These are phyloP conservation scores for Ceratobasidium sp. DNA, from an alignment of 1,284 basidiomycete species.

Conservation along the genomic window DNA sequence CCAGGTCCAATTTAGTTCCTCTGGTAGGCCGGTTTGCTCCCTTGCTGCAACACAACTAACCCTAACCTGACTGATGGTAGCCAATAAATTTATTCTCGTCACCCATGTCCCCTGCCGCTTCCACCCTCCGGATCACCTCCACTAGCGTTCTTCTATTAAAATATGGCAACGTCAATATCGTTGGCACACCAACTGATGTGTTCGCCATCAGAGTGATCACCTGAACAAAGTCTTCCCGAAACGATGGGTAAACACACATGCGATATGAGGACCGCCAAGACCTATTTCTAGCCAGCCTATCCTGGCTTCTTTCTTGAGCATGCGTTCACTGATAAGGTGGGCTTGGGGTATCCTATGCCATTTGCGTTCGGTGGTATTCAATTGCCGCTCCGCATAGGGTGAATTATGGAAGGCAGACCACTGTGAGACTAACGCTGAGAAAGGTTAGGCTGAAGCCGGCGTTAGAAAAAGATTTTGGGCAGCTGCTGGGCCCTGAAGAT, in stretches of 20 bases:
- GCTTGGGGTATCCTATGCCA: neutral
- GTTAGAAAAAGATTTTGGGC: constrained; percentile 73
- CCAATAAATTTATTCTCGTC: constrained; percentile 76
- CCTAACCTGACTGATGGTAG: neutral
- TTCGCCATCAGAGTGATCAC: neutral
- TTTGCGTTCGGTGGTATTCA: no score
- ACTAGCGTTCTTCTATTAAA: constrained; percentile 56
- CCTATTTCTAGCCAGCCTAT: constrained; percentile 69
- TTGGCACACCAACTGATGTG: constrained; percentile 59
- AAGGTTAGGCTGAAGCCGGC: constrained; percentile 65
- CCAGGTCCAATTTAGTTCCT: constrained; percentile 61
- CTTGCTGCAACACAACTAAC: neutral
- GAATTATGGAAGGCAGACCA: constrained; percentile 73
- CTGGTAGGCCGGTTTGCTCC: constrained; percentile 53
- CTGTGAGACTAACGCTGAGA: constrained; percentile 73
- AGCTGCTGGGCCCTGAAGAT: constrained; percentile 56
- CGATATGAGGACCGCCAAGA: constrained; percentile 71
- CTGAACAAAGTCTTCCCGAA: constrained; percentile 73
- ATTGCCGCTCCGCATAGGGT: constrained; percentile 58
- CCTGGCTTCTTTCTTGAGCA: constrained; percentile 75
- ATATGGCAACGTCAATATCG: constrained; percentile 50
- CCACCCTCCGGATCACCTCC: constrained; percentile 78
- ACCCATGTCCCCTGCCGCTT: constrained; percentile 78
- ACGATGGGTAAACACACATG: constrained; percentile 80
- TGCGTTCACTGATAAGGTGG: constrained; percentile 71